These are phyloP conservation scores for Panaeolus papilionaceus DNA, from an alignment of 768 basidiomycete species.

Conservation along the genomic window DNA sequence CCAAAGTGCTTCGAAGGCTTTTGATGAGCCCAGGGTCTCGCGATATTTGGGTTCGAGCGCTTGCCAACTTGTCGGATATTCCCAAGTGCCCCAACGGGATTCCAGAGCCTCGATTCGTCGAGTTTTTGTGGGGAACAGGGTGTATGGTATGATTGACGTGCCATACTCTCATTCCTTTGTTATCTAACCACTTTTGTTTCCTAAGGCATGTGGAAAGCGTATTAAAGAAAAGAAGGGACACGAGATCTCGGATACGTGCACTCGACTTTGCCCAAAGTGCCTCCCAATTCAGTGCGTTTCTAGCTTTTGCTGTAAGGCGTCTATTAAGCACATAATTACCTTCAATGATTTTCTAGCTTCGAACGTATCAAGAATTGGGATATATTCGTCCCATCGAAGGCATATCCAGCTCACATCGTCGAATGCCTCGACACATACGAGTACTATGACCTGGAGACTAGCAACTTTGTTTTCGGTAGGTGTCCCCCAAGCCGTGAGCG, in stretches of 20 bases:
- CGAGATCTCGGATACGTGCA: constrained; percentile 6
- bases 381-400: background rate
- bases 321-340: too few relatives aligned
- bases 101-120: constrained; percentile 15
- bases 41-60: constrained; percentile 12
- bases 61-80: constrained; percentile 5
- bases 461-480: too few relatives aligned
- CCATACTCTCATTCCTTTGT: background rate
- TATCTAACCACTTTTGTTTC: background rate
- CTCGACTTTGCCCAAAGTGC: constrained; percentile 14
- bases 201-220: constrained; percentile 13
- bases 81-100: constrained; percentile 16
- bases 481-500: too few relatives aligned
- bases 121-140: constrained; percentile 16
- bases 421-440: background rate
- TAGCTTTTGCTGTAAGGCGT: background rate
- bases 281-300: constrained; percentile 6
- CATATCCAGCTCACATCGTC: constrained; percentile 1
- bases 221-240: background rate
- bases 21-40: constrained; percentile 14
- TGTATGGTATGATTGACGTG: constrained; percentile 10
- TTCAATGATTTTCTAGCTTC: too few relatives aligned
- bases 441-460: background rate
- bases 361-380: background rate
- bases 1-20: constrained; percentile 9